A percentile compares a stretch with the other conserved stretches of the same genome.
These are phyloP conservation scores for Aspergillus tamarii DNA, from an alignment of 2,329 filamentous ascomycete genomes.

Conservation along the genomic window DNA sequence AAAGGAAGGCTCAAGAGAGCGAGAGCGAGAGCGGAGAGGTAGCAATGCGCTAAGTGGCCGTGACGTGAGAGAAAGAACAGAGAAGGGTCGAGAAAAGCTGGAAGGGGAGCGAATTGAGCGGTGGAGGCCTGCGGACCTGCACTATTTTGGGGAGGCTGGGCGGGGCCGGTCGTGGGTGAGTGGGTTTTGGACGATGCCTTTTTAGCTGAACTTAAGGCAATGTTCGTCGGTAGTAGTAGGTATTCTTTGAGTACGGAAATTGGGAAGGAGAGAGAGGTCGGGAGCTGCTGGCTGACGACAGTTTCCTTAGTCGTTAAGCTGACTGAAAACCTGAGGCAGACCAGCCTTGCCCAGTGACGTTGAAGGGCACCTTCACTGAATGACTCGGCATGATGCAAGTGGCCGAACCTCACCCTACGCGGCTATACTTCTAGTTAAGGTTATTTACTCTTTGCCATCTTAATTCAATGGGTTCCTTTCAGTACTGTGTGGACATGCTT, in stretches of 20 bases:
- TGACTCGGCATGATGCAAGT: constrained; percentile 4
- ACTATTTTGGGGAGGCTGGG: constrained; percentile 22
- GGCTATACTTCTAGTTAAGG: not conserved
- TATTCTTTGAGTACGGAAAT: no score
- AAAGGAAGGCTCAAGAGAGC: constrained; percentile 2
- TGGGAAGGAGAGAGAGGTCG: not conserved
- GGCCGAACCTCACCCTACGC: not conserved
- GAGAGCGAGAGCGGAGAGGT: constrained; percentile 7
- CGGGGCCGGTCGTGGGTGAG: constrained; percentile 16
- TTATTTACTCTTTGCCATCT: no score
- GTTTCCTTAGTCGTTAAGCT: not conserved
- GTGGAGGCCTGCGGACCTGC: constrained; percentile 11
- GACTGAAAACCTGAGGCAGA: not conserved
- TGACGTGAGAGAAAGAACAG: constrained; percentile 5
- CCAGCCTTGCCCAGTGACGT: not conserved
- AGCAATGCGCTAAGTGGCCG: constrained; percentile 3
- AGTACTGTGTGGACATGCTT: no score
- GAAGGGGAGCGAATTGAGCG: constrained; percentile 18
- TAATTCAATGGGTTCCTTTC: no score
- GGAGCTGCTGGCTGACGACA: not conserved
- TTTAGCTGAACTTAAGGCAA: not conserved
- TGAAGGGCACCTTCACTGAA: not conserved
- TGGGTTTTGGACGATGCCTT: constrained; percentile 12
- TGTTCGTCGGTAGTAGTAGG: not conserved
- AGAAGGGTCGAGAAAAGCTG: constrained; percentile 1